Evolutionary conservation across 805 yeast species (phyloP).

Genomic region (Cyberlindnera veronae): DNA sequence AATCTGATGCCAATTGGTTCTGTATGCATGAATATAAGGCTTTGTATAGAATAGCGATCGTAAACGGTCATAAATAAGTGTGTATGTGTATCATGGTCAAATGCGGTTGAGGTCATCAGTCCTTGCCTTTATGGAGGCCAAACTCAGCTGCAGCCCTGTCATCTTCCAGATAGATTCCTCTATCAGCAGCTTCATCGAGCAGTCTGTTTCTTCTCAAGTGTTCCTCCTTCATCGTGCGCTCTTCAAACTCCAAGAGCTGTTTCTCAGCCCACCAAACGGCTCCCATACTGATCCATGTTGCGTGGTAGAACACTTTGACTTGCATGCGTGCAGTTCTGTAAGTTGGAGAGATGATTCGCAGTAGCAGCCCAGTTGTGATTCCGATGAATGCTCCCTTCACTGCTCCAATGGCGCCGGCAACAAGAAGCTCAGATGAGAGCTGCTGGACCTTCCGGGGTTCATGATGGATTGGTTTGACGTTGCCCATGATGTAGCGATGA

Average conservation of each 20-base stretch:
- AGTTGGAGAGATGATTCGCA: slow-evolving; percentile 33
- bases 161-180: slow-evolving; percentile 41
- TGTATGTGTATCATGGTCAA: not conserved
- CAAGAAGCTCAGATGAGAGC: slow-evolving; percentile 34
- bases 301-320: slow-evolving; percentile 39
- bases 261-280: slow-evolving; percentile 41
- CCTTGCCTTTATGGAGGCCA: slow-evolving; percentile 8
- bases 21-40: no score
- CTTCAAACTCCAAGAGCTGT: slow-evolving; percentile 35
- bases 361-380: slow-evolving; percentile 30
- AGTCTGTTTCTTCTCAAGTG: slow-evolving; percentile 32
- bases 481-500: slow-evolving; percentile 12
- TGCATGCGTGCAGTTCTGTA: slow-evolving; percentile 38
- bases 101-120: not conserved
- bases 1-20: no score
- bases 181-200: slow-evolving; percentile 42
- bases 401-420: slow-evolving; percentile 40
- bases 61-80: slow-evolving; percentile 1
- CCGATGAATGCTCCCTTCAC: slow-evolving; percentile 40
- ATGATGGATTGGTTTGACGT: slow-evolving; percentile 35
- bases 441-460: slow-evolving; percentile 34
- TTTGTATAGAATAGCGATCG: not conserved
- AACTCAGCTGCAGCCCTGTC: slow-evolving; percentile 17
- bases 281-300: slow-evolving; percentile 39
- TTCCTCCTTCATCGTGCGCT: slow-evolving; percentile 33